Percentiles rank a stretch among this genome's conserved stretches.
Evolutionary conservation across 352 stramenopile species (phyloP).

Genomic region (Sclerospora graminicola): DNA sequence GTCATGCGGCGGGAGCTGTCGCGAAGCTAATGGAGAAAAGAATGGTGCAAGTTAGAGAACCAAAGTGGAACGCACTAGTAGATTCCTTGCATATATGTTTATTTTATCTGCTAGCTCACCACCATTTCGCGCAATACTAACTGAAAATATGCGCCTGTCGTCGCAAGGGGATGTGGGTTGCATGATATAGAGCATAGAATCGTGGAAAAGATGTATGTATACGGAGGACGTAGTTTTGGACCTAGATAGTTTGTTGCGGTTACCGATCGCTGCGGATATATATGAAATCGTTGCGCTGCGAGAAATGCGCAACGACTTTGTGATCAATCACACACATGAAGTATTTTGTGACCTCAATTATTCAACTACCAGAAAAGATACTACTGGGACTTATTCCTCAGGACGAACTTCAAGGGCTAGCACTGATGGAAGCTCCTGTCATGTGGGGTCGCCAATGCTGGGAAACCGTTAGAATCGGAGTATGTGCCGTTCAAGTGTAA

Average conservation of each 20-base stretch:
- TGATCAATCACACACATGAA: slow-evolving; percentile 70
- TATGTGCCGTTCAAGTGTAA: too few species aligned
- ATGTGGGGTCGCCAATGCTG: too few species aligned
- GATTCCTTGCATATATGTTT: slow-evolving; percentile 72
- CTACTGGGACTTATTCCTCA: too few species aligned
- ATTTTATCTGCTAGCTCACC: slow-evolving; percentile 77
- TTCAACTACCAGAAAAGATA: too few species aligned
- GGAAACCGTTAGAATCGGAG: too few species aligned
- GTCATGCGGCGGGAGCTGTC: too few species aligned
- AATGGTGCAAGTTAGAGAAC: slow-evolving; percentile 1
- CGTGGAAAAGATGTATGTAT: slow-evolving; percentile 76
- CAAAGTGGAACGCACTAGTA: slow-evolving; percentile 1
- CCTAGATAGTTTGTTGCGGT: slow-evolving; percentile 53
- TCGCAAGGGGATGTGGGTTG: slow-evolving; percentile 55
- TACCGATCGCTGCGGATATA: slow-evolving; percentile 75
- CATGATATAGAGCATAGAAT: slow-evolving; percentile 45
- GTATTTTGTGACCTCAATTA: slow-evolving; percentile 66
- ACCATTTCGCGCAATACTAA: too few species aligned
- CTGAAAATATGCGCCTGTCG: slow-evolving; percentile 65
- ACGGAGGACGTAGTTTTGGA: too few species aligned
- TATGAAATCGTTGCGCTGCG: slow-evolving; percentile 70
- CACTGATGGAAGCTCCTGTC: too few species aligned
- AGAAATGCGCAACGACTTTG: slow-evolving; percentile 76
- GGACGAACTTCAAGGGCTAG: too few species aligned
- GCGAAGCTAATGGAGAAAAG: too few species aligned